A percentile compares a stretch with the other conserved stretches of the same genome.
Conservation (phyloP, 2,329 filamentous ascomycete species). For the Fusarium lyarnte region DNA sequence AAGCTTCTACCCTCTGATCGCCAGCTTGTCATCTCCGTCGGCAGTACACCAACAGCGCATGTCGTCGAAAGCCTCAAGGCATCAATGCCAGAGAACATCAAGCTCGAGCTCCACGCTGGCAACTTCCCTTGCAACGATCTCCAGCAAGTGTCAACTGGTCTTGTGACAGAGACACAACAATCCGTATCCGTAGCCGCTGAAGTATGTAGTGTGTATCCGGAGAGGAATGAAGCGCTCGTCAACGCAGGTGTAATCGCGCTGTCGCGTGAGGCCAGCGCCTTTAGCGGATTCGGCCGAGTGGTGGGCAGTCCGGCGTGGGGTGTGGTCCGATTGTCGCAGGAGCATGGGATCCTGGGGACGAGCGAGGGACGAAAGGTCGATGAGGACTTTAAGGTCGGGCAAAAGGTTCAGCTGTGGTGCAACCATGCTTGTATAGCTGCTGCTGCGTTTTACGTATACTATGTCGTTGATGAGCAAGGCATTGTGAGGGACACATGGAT, state of each 20-base stretch:
- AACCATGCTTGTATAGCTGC: slow-evolving; percentile 53
- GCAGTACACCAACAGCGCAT: slow-evolving; percentile 51
- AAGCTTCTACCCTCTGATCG: slow-evolving; percentile 42
- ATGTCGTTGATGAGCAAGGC: slow-evolving; percentile 49
- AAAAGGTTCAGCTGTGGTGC: slow-evolving; percentile 45
- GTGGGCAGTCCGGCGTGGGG: slow-evolving; percentile 45
- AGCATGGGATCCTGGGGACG: slow-evolving; percentile 50
- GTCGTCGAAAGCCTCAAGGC: slow-evolving; percentile 47
- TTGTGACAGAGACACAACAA: slow-evolving; percentile 44
- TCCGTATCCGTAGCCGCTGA: slow-evolving; percentile 47
- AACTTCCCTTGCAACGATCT: slow-evolving; percentile 53
- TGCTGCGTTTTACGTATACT: slow-evolving; percentile 49
- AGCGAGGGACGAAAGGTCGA: slow-evolving; percentile 36
- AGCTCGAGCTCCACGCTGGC: slow-evolving; percentile 51
- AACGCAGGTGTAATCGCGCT: slow-evolving; percentile 51
- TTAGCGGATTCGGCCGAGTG: slow-evolving; percentile 45
- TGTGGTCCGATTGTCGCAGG: slow-evolving; percentile 50
- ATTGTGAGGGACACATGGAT: slow-evolving; percentile 48
- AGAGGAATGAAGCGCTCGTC: slow-evolving; percentile 51
- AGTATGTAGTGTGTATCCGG: slow-evolving; percentile 51
- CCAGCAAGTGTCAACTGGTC: slow-evolving; percentile 50
- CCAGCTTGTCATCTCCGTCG: slow-evolving; percentile 46
- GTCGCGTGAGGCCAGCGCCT: slow-evolving; percentile 47
- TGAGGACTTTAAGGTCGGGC: slow-evolving; percentile 47
- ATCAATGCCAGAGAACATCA: slow-evolving; percentile 44